phyloP scores from a whole-genome alignment of 1,284 basidiomycete species.

The Ustilago vetiveriae region DNA sequence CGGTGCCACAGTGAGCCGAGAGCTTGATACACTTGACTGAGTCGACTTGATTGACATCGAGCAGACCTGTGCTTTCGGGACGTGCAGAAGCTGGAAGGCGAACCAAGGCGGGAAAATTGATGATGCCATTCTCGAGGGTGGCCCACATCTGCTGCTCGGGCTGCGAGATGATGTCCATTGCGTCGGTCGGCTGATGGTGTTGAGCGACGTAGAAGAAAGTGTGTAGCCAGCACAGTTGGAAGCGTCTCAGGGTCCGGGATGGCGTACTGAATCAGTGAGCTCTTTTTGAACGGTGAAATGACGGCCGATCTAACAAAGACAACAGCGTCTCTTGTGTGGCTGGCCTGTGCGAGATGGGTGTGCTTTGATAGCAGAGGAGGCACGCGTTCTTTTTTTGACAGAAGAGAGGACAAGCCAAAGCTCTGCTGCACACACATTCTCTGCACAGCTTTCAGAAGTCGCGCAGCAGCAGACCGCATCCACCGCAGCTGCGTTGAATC shows the following conservation, averaged over 20 bases:
- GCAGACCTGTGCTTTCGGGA: not conserved
- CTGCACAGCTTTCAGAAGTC: conserved; percentile 5
- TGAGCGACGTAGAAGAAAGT: not conserved
- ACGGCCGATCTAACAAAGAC: too few species aligned
- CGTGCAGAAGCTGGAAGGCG: conserved; percentile 16
- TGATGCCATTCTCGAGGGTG: not conserved
- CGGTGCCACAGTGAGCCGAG: not conserved
- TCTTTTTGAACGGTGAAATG: too few species aligned
- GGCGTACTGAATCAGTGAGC: too few species aligned
- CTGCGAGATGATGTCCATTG: conserved; percentile 5
- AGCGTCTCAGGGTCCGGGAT: too few species aligned
- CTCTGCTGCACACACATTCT: too few species aligned
- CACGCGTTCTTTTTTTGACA: not conserved
- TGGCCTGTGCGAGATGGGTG: conserved; percentile 13
- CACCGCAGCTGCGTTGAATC: conserved; percentile 2
- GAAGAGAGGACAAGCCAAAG: too few species aligned
- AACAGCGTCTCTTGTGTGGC: too few species aligned
- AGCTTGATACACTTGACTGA: conserved; percentile 13
- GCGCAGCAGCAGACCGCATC: conserved; percentile 4
- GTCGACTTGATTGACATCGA: not conserved
- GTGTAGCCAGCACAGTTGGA: too few species aligned
- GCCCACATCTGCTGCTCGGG: not conserved
- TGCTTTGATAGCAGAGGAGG: not conserved
- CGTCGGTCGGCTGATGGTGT: not conserved
- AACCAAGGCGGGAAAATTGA: conserved; percentile 25